Evolutionary conservation across 2,329 filamentous ascomycete genomes (phyloP), one percentile per base, ranked within the genome.

Genomic region (Botrytis pseudocinerea): DNA sequence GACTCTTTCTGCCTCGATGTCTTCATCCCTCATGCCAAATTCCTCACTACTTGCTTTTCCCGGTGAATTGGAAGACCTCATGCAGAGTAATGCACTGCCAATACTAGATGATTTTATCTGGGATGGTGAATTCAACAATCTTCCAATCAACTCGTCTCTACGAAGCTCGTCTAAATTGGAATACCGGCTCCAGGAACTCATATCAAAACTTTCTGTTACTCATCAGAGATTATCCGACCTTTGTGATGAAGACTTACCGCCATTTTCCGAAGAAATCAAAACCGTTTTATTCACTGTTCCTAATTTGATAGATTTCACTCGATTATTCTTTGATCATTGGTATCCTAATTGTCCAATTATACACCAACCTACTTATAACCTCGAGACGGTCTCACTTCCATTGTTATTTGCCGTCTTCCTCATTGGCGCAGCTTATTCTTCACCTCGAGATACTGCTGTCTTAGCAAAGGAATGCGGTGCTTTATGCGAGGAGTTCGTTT

Each of bases 271-370:
- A 20, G 65, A 57, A n/a, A 40, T 42, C 0, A 68, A 40, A 10
- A 68, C 2, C 22, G 35, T 57, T 42, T 42, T 68, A 10, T 76
- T 84, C 25, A 84, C 82, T 0, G 81, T 82, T 0, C 76, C 78
- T 1, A 82, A 82, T 48, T 82, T 84, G 32, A 79, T 80, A 32
- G 83, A 82, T 69, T 85, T 82, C 73, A 76, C 83, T 12, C 76
- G 77, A 5, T 77, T 85, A 6, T 74, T 64, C 46, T 74, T 74
- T 25, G 46, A 71, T 6, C 48, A 73, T 35, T 69, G 68, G 68
- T 65, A 75, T 71, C 68, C 54, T 6, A 61, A 75, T 70, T 62
- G 57, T 62, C 61, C 72, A 28, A 61, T 75, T 14, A 22, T 75
- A 20, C 74, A 75, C 28, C 66, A 46, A 14, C 72, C 72, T 28